Conservation (phyloP, 768 basidiomycete species). For the Russula griseocarnosa region DNA sequence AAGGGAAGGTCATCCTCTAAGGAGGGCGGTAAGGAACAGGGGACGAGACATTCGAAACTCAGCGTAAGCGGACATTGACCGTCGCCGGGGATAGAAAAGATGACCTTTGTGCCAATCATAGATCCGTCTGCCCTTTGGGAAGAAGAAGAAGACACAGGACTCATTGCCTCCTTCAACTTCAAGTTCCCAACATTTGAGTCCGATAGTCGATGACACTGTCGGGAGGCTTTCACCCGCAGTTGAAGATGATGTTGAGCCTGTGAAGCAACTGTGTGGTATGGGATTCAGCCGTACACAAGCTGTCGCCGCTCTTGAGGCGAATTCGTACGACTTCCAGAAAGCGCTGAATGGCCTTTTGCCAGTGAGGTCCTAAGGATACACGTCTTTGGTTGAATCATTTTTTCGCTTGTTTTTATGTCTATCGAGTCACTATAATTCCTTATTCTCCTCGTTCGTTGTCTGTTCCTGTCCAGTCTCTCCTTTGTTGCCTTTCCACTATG, state of each 20-base stretch:
- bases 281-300: constrained; percentile 85
- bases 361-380: constrained; percentile 32
- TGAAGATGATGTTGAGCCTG: constrained; percentile 70
- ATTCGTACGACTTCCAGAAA: constrained; percentile 76
- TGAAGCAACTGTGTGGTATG: constrained; percentile 82
- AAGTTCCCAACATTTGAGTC: constrained; percentile 35
- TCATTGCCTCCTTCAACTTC: constrained; percentile 42
- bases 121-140: constrained; percentile 78
- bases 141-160: constrained; percentile 64
- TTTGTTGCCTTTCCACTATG: constrained; percentile 13
- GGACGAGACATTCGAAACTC: constrained; percentile 60
- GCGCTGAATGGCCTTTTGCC: constrained; percentile 77
- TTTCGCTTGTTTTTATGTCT: constrained; percentile 9
- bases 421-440: background rate
- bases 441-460: constrained; percentile 10
- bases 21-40: constrained; percentile 46
- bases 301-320: constrained; percentile 76
- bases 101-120: constrained; percentile 32
- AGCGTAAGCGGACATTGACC: constrained; percentile 52
- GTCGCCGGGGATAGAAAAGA: constrained; percentile 1
- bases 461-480: constrained; percentile 8
- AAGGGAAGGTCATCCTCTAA: constrained; percentile 53
- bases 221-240: constrained; percentile 45
- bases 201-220: constrained; percentile 44
- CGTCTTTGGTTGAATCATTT: constrained; percentile 13